These are phyloP conservation scores for Amanita brunnescens DNA, from an alignment of 768 basidiomycete species.

Conservation along the genomic window DNA sequence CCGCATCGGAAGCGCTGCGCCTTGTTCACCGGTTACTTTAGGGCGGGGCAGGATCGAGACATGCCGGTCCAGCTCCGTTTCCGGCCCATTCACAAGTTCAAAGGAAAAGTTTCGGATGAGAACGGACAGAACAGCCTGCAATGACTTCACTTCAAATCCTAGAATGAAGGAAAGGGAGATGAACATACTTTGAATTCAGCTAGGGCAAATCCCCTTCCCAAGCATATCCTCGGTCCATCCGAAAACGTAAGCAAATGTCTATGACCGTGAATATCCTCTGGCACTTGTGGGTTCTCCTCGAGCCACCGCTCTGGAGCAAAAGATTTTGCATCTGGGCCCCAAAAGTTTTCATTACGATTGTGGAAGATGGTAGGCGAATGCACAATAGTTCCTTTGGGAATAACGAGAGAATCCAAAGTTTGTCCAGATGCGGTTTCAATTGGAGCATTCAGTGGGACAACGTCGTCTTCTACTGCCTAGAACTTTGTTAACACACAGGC, in stretches of 20 bases:
- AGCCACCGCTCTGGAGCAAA: slow-evolving; percentile 40
- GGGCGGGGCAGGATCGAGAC: slow-evolving; percentile 27
- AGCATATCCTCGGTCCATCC: too few relatives aligned
- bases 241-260: slow-evolving; percentile 1
- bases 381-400: slow-evolving; percentile 26
- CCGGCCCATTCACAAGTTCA: slow-evolving; percentile 31
- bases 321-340: slow-evolving; percentile 34
- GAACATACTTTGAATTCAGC: neutral
- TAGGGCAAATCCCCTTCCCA: too few relatives aligned
- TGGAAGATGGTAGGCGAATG: slow-evolving; percentile 11
- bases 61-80: slow-evolving; percentile 28
- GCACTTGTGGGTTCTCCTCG: slow-evolving; percentile 16
- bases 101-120: slow-evolving; percentile 35
- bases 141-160: too few relatives aligned
- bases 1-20: neutral
- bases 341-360: slow-evolving; percentile 29
- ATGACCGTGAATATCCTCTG: slow-evolving; percentile 26
- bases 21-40: slow-evolving; percentile 24
- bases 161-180: too few relatives aligned
- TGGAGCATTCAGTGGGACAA: slow-evolving; percentile 28
- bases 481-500: neutral
- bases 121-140: slow-evolving; percentile 33
- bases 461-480: slow-evolving; percentile 29
- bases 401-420: too few relatives aligned
- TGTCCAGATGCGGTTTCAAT: slow-evolving; percentile 10